Base-by-base conservation (phyloP, 306 rosid species). In the Luffa acutangula region DNA sequence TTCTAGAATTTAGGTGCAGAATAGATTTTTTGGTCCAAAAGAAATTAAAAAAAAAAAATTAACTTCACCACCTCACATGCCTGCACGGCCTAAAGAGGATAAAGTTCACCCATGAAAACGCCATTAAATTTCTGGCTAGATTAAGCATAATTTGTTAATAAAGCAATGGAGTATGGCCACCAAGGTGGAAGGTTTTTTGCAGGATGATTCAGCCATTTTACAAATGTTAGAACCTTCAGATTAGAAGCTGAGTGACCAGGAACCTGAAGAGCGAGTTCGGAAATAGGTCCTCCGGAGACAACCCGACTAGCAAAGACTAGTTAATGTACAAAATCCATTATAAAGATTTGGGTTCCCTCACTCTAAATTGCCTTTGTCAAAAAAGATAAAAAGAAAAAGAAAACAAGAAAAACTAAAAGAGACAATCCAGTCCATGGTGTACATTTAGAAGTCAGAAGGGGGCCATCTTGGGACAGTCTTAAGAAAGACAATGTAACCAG, bases 381-480 rank as follows among this genome's bases (percentile, higher is more conserved):
- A 43, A 42, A 4, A 15, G 0, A n/a, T 2, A 59, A 20, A n/a
- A 59, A 6, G 4, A 8, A 54, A 54, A 15, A 45, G 49, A 60
- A n/a, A 69, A n/a, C 4, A 31, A 11, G 31, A 36, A 64, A 15
- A 56, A 56, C 62, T 7, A 18, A 56, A 36, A 34, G 77, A 71
- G 36, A 71, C 58, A 14, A 46, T 13, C 58, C 41, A 25, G 58
- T 33, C 39, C 37, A n/a, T 70, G 4, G 39, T 46, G 39, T 46
- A 71, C 41, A 48, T 49, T 25, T 45, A 46, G 4, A 71, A 46
- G 41, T 13, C 57, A 46, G 58, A 46, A 5, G 42, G 75, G 73
- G 75, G 75, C 75, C 41, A 71, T 71, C 57, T 71, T 71, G 17
- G 56, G 18, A 73, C 78, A 73, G 60, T 73, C 39, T 6, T 25